These are phyloP conservation scores for Cicer bijugum DNA, from an alignment of 306 rosid genomes.

Conservation along the genomic window DNA sequence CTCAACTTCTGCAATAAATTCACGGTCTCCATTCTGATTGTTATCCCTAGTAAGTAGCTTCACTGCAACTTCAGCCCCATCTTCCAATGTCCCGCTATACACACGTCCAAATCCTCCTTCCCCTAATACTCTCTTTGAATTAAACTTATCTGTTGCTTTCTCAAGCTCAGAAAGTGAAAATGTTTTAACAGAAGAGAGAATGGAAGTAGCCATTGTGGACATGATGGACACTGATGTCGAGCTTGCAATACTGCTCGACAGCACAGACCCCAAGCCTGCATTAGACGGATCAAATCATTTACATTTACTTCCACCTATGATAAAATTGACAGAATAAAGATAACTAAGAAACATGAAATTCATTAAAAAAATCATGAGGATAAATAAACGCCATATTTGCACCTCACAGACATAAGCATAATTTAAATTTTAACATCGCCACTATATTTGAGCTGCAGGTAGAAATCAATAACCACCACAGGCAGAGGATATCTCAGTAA, in stretches of 20 bases:
- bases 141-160: conserved; percentile 85
- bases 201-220: conserved; percentile 80
- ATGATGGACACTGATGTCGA: conserved; percentile 81
- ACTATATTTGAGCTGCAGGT: conserved; percentile 29
- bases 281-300: conserved; percentile 36
- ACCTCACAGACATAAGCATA: conserved; percentile 19
- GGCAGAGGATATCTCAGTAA: background rate
- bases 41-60: conserved; percentile 80
- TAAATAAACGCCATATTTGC: conserved; percentile 19
- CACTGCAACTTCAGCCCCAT: conserved; percentile 87
- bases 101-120: conserved; percentile 99
- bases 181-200: conserved; percentile 85
- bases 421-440: conserved; percentile 6
- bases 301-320: conserved; percentile 35
- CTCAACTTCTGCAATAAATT: conserved; percentile 96
- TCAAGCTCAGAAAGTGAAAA: conserved; percentile 80
- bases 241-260: conserved; percentile 85
- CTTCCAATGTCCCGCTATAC: conserved; percentile 78
- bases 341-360: conserved; percentile 18
- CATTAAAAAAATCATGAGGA: conserved; percentile 2
- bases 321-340: conserved; percentile 22
- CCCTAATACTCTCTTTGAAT: conserved; percentile 77
- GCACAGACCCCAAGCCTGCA: conserved; percentile 76
- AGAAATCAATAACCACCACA: conserved; percentile 35
- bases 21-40: conserved; percentile 88